Percentiles rank a stretch among this genome's conserved stretches.
Conservation (phyloP, 768 basidiomycete genomes). For the Daedaleopsis sinensis region DNA sequence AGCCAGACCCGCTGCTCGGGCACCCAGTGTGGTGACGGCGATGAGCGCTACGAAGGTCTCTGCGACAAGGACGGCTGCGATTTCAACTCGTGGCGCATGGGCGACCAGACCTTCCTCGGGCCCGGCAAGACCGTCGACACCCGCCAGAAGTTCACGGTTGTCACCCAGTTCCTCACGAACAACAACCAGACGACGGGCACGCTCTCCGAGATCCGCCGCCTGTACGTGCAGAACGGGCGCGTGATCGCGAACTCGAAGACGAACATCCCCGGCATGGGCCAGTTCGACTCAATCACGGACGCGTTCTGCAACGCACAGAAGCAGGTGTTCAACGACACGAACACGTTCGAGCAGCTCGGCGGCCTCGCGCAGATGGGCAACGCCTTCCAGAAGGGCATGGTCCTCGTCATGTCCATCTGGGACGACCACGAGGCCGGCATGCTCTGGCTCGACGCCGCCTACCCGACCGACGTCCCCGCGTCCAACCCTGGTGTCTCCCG, state of each 20-base stretch:
- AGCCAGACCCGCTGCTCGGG: conserved; percentile 52
- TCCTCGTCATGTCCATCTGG: conserved; percentile 29
- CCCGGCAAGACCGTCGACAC: conserved; percentile 52
- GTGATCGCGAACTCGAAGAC: conserved; percentile 55
- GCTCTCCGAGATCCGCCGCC: conserved; percentile 55
- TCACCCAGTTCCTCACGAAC: conserved; percentile 59
- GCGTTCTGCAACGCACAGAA: conserved; percentile 51
- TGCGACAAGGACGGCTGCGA: conserved; percentile 64
- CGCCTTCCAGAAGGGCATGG: conserved; percentile 46
- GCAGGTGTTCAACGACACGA: conserved; percentile 46
- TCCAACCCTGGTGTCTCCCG: conserved; percentile 49
- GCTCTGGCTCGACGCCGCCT: conserved; percentile 33
- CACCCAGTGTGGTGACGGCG: conserved; percentile 35
- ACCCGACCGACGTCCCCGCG: conserved; percentile 26
- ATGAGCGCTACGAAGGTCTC: conserved; percentile 43
- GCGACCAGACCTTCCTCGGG: conserved; percentile 48
- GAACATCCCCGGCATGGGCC: conserved; percentile 48
- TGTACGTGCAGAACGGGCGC: conserved; percentile 56
- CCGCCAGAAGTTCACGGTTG: conserved; percentile 53
- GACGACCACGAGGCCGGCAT: conserved; percentile 49
- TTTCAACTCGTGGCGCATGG: conserved; percentile 38
- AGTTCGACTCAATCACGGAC: conserved; percentile 50
- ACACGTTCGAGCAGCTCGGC: conserved; percentile 44
- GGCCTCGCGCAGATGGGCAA: conserved; percentile 40
- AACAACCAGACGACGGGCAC: conserved; percentile 47